These are phyloP conservation scores for Haplosporangium sp. DNA, from an alignment of 371 early-diverging fungal species.

Conservation along the genomic window DNA sequence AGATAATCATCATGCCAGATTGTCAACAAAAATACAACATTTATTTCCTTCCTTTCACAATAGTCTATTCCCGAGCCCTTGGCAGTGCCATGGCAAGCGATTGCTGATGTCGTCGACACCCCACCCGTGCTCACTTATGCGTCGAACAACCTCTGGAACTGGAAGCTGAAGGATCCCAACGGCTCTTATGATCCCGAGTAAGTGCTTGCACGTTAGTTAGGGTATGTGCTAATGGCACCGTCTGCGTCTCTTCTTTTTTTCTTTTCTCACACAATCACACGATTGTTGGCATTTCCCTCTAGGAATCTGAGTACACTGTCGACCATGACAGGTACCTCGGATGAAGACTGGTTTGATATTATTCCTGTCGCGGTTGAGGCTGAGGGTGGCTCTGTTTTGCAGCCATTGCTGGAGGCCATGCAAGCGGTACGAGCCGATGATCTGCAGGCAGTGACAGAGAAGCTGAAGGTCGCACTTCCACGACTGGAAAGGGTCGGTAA, in stretches of 20 bases:
- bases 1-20: not conserved
- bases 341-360: constrained; percentile 95
- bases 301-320: constrained; percentile 80
- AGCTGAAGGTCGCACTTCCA: constrained; percentile 55
- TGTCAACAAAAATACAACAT: not conserved
- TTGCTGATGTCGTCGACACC: constrained; percentile 78
- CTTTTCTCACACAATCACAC: not conserved
- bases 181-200: constrained; percentile 74
- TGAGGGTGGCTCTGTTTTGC: constrained; percentile 79
- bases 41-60: constrained; percentile 4
- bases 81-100: constrained; percentile 83
- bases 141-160: constrained; percentile 87
- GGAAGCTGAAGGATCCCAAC: constrained; percentile 72
- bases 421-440: constrained; percentile 64
- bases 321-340: constrained; percentile 86
- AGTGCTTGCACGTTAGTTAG: not conserved
- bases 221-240: not conserved
- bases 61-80: constrained; percentile 76
- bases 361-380: constrained; percentile 86
- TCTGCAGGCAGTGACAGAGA: constrained; percentile 51
- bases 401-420: constrained; percentile 65
- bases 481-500: constrained; percentile 55
- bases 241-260: not conserved
- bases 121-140: constrained; percentile 90
- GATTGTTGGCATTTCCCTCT: not conserved